Evolutionary conservation across 108 stramenopile genomes (phyloP).

Genomic region (Nitzschia putrida): DNA sequence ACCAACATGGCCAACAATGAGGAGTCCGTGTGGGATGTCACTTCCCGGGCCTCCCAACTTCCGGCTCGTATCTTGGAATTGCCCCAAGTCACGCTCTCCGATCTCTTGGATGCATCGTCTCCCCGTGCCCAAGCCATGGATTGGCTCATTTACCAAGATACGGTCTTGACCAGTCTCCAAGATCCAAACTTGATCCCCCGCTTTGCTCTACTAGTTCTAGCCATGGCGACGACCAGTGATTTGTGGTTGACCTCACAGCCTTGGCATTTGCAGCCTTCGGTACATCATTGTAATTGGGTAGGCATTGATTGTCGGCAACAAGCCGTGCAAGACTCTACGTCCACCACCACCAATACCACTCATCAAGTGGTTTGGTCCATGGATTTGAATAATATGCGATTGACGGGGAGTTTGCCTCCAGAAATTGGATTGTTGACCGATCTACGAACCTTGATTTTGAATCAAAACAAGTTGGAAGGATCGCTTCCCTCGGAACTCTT

Average conservation of each 20-base stretch:
- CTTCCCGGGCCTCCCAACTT: not conserved
- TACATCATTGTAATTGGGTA: not conserved
- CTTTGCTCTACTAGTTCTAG: slow-evolving; percentile 27
- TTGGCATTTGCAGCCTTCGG: slow-evolving; percentile 8
- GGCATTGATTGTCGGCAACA: not conserved
- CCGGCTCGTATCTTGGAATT: not conserved
- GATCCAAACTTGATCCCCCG: slow-evolving; percentile 12
- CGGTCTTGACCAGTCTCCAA: not conserved
- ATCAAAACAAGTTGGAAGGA: slow-evolving; percentile 28
- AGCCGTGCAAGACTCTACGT: not conserved
- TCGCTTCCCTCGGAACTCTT: slow-evolving; percentile 15
- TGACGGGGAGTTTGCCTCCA: slow-evolving; percentile 25
- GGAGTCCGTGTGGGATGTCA: not conserved
- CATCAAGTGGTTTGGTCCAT: not conserved
- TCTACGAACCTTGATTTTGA: slow-evolving; percentile 13
- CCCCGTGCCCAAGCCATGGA: slow-evolving; percentile 19
- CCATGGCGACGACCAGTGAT: slow-evolving; percentile 21
- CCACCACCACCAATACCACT: not conserved
- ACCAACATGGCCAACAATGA: too few relatives aligned
- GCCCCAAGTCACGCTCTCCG: not conserved
- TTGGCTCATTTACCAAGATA: slow-evolving; percentile 34
- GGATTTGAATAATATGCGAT: slow-evolving; percentile 11
- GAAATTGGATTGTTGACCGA: slow-evolving; percentile 31
- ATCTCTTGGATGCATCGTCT: slow-evolving; percentile 14
- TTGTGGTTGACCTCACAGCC: slow-evolving; percentile 10